These are phyloP conservation scores for Macrocystidia cucumis DNA, from an alignment of 1,284 basidiomycete genomes.

Conservation along the genomic window DNA sequence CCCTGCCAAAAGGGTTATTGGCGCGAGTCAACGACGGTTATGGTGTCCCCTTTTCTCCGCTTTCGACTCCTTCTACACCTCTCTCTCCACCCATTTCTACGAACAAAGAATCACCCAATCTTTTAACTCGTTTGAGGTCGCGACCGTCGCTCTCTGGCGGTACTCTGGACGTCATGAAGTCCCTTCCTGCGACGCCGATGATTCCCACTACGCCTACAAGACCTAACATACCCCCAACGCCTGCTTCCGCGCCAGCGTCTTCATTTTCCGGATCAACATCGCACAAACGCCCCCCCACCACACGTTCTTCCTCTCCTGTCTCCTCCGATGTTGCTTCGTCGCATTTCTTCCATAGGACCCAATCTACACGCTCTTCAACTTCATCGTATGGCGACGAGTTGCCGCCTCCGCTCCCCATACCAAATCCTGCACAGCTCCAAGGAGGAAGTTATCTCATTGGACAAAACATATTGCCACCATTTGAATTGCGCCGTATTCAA, in stretches of 20 bases:
- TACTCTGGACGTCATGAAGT: no score
- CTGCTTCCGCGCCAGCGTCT: no score
- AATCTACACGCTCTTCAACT: constrained; percentile 44
- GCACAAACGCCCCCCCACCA: constrained; percentile 15
- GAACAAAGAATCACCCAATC: no score
- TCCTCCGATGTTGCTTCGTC: constrained; percentile 47
- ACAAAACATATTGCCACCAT: constrained; percentile 45
- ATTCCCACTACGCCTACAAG: no score
- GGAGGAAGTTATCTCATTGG: constrained; percentile 10
- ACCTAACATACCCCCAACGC: no score
- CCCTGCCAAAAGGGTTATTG: constrained; percentile 43
- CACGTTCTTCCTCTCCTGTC: constrained; percentile 45
- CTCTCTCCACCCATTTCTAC: no score
- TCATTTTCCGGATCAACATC: not conserved
- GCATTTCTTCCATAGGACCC: constrained; percentile 38
- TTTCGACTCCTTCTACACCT: no score
- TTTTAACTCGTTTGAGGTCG: no score
- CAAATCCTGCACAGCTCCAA: constrained; percentile 13
- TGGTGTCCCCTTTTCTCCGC: no score
- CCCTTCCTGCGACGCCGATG: no score
- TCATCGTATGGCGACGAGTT: constrained; percentile 43
- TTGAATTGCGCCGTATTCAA: constrained; percentile 33
- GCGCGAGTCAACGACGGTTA: no score
- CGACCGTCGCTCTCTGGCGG: no score
- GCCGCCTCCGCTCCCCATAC: constrained; percentile 22